A percentile compares a stretch with the other conserved stretches of the same genome.
Conservation (phyloP, 352 stramenopile genomes). For the Pythium utonaiense region DNA sequence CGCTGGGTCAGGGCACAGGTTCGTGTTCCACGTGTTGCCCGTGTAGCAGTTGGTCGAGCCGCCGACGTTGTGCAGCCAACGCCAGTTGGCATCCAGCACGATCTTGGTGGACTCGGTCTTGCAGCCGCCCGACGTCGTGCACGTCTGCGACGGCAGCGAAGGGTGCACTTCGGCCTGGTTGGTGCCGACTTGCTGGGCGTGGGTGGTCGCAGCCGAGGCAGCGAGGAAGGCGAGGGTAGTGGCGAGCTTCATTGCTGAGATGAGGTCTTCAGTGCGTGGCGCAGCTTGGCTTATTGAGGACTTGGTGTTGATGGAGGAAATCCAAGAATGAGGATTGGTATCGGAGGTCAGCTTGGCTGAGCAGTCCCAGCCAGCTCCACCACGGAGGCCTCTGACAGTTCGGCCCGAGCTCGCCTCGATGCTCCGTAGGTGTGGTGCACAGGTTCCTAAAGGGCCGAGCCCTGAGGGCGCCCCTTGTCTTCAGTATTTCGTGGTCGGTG, state of each 20-base stretch:
- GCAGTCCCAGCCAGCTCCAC: not conserved
- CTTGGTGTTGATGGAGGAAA: not conserved
- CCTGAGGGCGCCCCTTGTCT: not conserved
- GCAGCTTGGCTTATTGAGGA: not conserved
- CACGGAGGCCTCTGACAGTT: too few species aligned
- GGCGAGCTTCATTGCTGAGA: not conserved
- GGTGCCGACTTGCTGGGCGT: constrained; percentile 49
- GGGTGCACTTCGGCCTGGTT: constrained; percentile 50
- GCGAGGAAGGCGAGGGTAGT: not conserved
- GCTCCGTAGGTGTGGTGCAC: too few species aligned
- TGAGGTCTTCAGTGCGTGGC: not conserved
- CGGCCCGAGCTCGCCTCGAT: too few species aligned
- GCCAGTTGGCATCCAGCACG: constrained; percentile 73
- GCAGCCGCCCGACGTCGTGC: constrained; percentile 39
- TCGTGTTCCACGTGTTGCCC: constrained; percentile 49
- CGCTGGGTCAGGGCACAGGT: constrained; percentile 47
- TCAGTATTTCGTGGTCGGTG: not conserved
- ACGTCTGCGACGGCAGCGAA: constrained; percentile 39
- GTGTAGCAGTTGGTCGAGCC: constrained; percentile 72
- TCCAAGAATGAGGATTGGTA: not conserved
- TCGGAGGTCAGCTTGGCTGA: not conserved
- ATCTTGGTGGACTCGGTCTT: constrained; percentile 42
- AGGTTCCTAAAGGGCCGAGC: too few species aligned
- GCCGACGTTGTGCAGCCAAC: constrained; percentile 59
- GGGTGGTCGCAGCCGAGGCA: not conserved